Evolutionary conservation across 352 stramenopile genomes (phyloP), one percentile per base, ranked within the genome.

Genomic region (Thraustochytrium sp.): DNA sequence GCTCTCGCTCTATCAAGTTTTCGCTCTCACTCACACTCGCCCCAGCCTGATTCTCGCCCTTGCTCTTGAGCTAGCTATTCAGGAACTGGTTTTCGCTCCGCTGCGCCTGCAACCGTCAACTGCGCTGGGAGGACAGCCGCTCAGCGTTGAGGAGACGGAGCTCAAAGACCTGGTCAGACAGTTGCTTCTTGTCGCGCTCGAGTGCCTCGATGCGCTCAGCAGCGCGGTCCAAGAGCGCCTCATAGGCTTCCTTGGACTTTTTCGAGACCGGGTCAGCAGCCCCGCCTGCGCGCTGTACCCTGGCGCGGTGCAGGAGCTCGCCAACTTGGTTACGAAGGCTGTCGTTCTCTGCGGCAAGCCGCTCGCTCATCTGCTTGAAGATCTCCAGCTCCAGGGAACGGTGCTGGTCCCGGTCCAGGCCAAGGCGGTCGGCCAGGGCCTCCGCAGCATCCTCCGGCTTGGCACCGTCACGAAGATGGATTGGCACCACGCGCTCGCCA

Each of bases 131-230:
- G 16, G 68, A 44, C 13, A 80, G 42, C 13, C 68, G 68, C 31
- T 80, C 68, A 16, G 68, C 68, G 42, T 80, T 80, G 29, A 80
- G 8, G 13, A 80, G 29, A 0, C 68, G 44, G 8, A 80, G 49
- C 38, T 80, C 46, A 51, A 80, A 80, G 18, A 80, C 31, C 38
- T 80, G 44, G 31, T 80, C 68, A 0, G 65, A 61, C 5, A 80
- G 48, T 31, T 53, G 48, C 29, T 61, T 44, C 68, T 80, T 80
- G 3, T 80, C 68, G 13, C 34, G 34, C 53, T 80, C 68, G 11
- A 80, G 53, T 21, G 48, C 53, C 31, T 68, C 46, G 21, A 80
- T 63, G 4, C 68, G 48, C 44, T 42, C 23, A 16, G 48, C 26
- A 40, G 68, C 68, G 34, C 53, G 34, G 18, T 80, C 68, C 34